Conservation (phyloP, 2,329 filamentous ascomycete genomes). For the Xylariaceae sp. region DNA sequence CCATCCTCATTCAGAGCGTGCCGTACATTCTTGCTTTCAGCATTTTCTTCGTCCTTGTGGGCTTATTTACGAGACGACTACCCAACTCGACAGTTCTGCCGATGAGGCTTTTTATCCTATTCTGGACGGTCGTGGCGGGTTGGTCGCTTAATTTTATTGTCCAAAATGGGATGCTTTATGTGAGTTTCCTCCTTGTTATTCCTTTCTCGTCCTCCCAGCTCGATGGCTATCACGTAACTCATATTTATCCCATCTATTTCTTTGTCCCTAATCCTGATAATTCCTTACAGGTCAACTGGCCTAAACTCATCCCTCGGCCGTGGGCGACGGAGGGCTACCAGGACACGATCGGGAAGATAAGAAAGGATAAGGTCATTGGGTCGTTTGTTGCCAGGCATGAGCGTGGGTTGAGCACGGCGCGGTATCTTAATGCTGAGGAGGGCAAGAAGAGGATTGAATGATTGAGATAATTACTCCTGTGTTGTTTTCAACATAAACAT, state of each 20-base stretch:
- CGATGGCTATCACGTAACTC: too few species aligned
- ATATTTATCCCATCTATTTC: too few species aligned
- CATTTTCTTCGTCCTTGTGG: constrained; percentile 76
- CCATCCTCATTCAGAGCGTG: constrained; percentile 85
- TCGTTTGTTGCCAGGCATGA: constrained; percentile 71
- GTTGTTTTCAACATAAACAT: neutral
- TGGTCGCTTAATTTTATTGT: constrained; percentile 77
- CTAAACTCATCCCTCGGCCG: constrained; percentile 84
- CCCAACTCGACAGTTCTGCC: constrained; percentile 77
- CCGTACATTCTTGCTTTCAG: constrained; percentile 87
- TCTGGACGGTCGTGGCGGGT: constrained; percentile 67
- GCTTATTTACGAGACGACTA: constrained; percentile 65
- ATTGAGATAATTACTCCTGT: constrained; percentile 24
- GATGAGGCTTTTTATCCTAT: constrained; percentile 73
- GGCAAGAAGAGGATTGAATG: constrained; percentile 98
- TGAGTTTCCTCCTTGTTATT: constrained; percentile 48
- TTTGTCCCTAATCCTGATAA: neutral
- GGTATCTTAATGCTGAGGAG: constrained; percentile 84
- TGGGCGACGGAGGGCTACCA: constrained; percentile 86
- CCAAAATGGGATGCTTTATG: constrained; percentile 86
- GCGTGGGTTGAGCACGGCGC: constrained; percentile 75
- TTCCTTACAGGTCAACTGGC: constrained; percentile 87
- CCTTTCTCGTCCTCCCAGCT: too few species aligned
- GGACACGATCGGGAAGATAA: constrained; percentile 77
- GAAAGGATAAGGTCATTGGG: constrained; percentile 79